Evolutionary conservation across 345 rosid genomes (phyloP).

Genomic region (Diplotaxis tenuifolia): DNA sequence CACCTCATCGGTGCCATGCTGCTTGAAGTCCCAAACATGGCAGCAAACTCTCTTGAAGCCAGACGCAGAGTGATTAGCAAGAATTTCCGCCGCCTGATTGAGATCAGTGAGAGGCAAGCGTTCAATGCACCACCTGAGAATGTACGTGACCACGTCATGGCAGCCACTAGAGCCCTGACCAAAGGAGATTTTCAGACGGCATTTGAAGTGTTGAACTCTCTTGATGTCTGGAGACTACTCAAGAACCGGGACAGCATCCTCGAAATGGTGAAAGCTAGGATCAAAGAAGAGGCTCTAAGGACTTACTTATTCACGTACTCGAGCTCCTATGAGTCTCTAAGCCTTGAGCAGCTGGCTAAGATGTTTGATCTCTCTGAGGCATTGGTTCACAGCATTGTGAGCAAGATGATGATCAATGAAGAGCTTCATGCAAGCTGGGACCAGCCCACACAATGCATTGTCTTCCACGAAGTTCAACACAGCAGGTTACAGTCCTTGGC

Average conservation of each 20-base stretch:
- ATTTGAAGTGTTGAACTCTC: constrained; percentile 59
- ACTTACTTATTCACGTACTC: constrained; percentile 72
- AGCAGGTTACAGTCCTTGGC: constrained; percentile 72
- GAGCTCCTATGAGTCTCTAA: constrained; percentile 54
- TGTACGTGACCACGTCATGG: constrained; percentile 86
- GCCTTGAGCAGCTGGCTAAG: constrained; percentile 66
- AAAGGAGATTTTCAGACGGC: constrained; percentile 77
- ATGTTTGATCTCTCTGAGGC: constrained; percentile 72
- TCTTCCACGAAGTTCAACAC: constrained; percentile 74
- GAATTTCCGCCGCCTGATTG: constrained; percentile 75
- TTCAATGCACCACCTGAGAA: constrained; percentile 85
- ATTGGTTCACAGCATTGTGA: constrained; percentile 59
- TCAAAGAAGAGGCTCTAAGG: constrained; percentile 86
- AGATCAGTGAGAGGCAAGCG: constrained; percentile 73
- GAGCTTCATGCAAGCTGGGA: constrained; percentile 86
- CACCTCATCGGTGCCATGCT: constrained; percentile 92
- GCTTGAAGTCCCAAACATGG: constrained; percentile 91
- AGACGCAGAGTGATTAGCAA: constrained; percentile 74
- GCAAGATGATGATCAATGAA: constrained; percentile 87
- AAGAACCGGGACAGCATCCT: constrained; percentile 55
- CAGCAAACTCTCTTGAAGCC: constrained; percentile 62
- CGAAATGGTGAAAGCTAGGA: constrained; percentile 68
- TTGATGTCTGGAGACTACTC: constrained; percentile 80
- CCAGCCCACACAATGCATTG: constrained; percentile 68
- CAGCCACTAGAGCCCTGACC: constrained; percentile 72